Conservation (phyloP, 2,329 filamentous ascomycete genomes). For the Akanthomyces uredinophilus region DNA sequence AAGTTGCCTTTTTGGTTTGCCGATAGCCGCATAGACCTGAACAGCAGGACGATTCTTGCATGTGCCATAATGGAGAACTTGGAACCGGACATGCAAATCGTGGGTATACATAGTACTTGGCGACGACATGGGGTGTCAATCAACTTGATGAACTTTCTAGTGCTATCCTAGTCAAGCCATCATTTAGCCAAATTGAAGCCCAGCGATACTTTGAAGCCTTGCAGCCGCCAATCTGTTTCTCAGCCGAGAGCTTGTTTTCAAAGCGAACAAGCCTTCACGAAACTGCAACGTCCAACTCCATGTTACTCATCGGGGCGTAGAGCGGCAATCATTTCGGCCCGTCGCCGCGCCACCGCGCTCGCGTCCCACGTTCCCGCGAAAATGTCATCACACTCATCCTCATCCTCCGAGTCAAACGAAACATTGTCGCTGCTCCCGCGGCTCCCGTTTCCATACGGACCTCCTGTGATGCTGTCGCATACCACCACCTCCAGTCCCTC, state of each 20-base stretch:
- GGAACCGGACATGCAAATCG: not conserved
- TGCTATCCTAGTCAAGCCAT: constrained; percentile 11
- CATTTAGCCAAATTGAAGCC: not conserved
- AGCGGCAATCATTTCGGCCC: constrained; percentile 31
- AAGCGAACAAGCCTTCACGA: not conserved
- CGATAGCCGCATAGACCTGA: no score
- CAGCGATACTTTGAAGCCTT: not conserved
- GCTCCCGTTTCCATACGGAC: constrained; percentile 11
- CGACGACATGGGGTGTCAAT: not conserved
- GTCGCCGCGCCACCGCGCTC: constrained; percentile 42
- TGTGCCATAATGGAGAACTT: not conserved
- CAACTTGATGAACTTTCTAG: not conserved
- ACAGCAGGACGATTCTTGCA: no score
- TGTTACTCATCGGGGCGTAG: not conserved
- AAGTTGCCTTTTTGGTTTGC: no score
- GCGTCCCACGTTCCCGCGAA: constrained; percentile 59
- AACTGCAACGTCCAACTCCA: not conserved
- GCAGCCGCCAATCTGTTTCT: not conserved
- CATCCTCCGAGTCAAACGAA: constrained; percentile 58
- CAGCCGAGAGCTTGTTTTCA: not conserved
- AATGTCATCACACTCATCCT: constrained; percentile 62
- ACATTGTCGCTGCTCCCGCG: constrained; percentile 29
- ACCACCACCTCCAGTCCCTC: not conserved
- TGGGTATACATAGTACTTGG: not conserved
- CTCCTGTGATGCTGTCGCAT: not conserved